Base-by-base conservation (phyloP, 2,329 filamentous ascomycete genomes). In the Cercospora zeina region DNA sequence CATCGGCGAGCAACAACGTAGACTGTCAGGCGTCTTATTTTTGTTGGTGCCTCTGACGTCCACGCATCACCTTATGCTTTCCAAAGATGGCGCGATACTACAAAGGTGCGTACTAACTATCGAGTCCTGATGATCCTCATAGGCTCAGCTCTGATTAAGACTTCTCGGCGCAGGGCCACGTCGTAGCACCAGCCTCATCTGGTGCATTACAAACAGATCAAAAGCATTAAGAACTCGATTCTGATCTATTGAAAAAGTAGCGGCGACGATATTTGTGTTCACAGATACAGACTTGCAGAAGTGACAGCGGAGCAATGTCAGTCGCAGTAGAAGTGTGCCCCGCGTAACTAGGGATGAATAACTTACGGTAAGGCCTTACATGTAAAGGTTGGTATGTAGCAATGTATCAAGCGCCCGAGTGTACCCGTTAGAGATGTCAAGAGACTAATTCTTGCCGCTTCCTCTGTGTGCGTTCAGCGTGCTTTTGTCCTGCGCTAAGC, bases 111-210 rank as follows among this genome's bases (percentile, higher is more conserved):
- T 27, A 27, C 39, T 50, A 31, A 36, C 10, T 36, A 37, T 47
- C 27, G 55, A 47, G 45, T 24, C 45, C n/a, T 30, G 54, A 19
- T 57, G 31, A 21, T 19, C n/a, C 21, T 50, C 11, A 50, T 51
- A 36, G 55, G 42, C 42, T 24, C 42, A 33, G 13, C 27, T 42
- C 27, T 33, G 21, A 21, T 27, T 14, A 58, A 49, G 55, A 51
- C 11, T 42, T 58, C 55, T 58, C 42, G 55, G 55, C 55, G 55
- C 55, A 58, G n/a, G 30, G 55, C 55, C 42, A 58, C 9, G 50
- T 13, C 39, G 16, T 45, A 45, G 16, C 19, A 45, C 39, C 39
- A 45, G 39, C 16, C 19, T 45, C 39, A 19, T 45, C 39, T 19
- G 19, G 19, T 45, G 39, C 8, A 45, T 5, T 19, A 45, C 16